phyloP scores from a whole-genome alignment of 805 yeast species.

The Candida sakaeoensis region DNA sequence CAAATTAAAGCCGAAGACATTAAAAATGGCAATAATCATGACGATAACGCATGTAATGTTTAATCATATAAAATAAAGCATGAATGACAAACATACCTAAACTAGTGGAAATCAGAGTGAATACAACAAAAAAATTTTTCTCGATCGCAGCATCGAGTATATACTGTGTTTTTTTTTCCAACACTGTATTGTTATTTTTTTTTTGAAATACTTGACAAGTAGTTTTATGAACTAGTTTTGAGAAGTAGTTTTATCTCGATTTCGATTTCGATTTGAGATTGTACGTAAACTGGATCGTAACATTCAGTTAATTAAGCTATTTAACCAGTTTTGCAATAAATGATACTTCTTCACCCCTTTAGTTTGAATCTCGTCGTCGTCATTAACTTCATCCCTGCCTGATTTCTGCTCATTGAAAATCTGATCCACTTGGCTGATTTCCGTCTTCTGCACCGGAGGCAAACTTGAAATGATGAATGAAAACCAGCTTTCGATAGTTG shows the following conservation, averaged over 20 bases:
- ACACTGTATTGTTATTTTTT: too few species aligned
- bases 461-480: constrained; percentile 14
- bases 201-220: too few species aligned
- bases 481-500: constrained; percentile 10
- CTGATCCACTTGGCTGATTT: constrained; percentile 34
- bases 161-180: too few species aligned
- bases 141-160: too few species aligned
- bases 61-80: constrained; percentile 19
- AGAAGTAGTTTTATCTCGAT: too few species aligned
- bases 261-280: too few species aligned
- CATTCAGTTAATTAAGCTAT: background rate
- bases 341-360: constrained; percentile 1
- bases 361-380: constrained; percentile 8
- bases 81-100: background rate
- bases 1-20: constrained; percentile 35
- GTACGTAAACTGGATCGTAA: too few species aligned
- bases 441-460: constrained; percentile 24
- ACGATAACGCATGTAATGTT: constrained; percentile 44
- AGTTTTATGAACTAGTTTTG: too few species aligned
- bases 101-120: background rate
- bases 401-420: constrained; percentile 30
- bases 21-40: constrained; percentile 36
- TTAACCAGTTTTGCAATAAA: constrained; percentile 5
- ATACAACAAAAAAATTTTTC: background rate
- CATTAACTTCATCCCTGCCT: constrained; percentile 4